Evolutionary conservation across 805 yeast genomes (phyloP), one percentile per base, ranked within the genome.

Genomic region (Ogataea nonfermentans): DNA sequence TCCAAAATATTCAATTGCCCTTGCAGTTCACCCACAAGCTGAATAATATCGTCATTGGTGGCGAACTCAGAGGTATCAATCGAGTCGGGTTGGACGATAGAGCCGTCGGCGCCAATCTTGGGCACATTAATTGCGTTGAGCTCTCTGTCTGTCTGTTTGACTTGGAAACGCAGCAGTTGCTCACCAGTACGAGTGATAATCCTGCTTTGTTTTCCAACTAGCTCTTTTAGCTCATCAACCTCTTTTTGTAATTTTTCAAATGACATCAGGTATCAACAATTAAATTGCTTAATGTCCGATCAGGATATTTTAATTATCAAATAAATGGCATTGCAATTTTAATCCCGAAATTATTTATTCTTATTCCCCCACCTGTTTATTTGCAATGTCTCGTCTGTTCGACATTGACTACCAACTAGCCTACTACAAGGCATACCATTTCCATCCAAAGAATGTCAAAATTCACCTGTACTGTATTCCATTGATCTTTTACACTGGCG

Each of bases 401-500:
- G 55, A 65, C 36, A 59, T 76, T 4, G 59, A 61, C n/a, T 65
- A 70, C 32, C 79, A 84, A 48, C 61, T 84, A n/a, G 70, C 74
- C 17, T 80, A 79, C 49, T 84, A 84, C 63, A 61, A 73, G 52
- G 63, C 64, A 26, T 66, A 59, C 37, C 70, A 58, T 36, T 48
- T 47, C 22, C 42, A 50, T 32, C 51, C 49, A 2, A 62, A 59
- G 25, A 91, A 91, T 63, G 90, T 90, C 6, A 48, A 67, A 8
- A 84, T 91, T 47, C 99, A 91, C 56, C 59, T 84, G 32, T 59
- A 76, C 4, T 88, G 88, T 56, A 89, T 91, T 23, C 98, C 98
- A 1, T 61, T 78, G 14, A 89, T 91, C 35, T 66, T 85, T 22
- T 62, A 74, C 37, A 68, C 87, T 3, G 61, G 80, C 1, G 56